These are phyloP conservation scores for Pyrenochaeta sp. DNA, from an alignment of 2,329 filamentous ascomycete genomes.

Conservation along the genomic window DNA sequence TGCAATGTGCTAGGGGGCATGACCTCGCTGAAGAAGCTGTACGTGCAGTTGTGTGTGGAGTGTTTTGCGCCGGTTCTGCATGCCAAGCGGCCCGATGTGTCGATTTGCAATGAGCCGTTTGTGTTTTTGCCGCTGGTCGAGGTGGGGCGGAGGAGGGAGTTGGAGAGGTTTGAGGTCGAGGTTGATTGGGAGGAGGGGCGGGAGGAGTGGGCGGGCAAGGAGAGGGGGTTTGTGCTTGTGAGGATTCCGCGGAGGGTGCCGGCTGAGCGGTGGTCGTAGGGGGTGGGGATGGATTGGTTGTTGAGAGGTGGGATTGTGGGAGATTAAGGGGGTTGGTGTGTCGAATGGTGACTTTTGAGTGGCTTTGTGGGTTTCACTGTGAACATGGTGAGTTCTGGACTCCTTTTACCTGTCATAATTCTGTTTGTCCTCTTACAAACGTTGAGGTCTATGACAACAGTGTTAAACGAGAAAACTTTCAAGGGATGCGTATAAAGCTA, in stretches of 20 bases:
- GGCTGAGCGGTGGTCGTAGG: neutral
- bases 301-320: too few relatives aligned
- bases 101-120: neutral
- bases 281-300: neutral
- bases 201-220: conserved; percentile 4
- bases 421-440: too few relatives aligned
- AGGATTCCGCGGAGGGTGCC: neutral
- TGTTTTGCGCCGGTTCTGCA: neutral
- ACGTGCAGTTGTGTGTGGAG: neutral
- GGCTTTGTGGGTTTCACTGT: too few relatives aligned
- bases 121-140: conserved; percentile 1
- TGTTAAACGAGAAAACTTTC: too few relatives aligned
- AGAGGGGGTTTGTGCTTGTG: conserved; percentile 2
- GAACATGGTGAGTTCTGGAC: too few relatives aligned
- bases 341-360: too few relatives aligned
- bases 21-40: neutral
- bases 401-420: too few relatives aligned
- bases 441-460: too few relatives aligned
- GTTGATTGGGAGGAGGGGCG: conserved; percentile 7
- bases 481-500: too few relatives aligned
- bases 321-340: too few relatives aligned
- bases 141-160: neutral
- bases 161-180: conserved; percentile 9
- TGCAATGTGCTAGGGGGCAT: conserved; percentile 3
- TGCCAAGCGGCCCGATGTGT: neutral